These are phyloP conservation scores for Papiliotrema fonsecae DNA, from an alignment of 1,284 basidiomycete species.

Conservation along the genomic window DNA sequence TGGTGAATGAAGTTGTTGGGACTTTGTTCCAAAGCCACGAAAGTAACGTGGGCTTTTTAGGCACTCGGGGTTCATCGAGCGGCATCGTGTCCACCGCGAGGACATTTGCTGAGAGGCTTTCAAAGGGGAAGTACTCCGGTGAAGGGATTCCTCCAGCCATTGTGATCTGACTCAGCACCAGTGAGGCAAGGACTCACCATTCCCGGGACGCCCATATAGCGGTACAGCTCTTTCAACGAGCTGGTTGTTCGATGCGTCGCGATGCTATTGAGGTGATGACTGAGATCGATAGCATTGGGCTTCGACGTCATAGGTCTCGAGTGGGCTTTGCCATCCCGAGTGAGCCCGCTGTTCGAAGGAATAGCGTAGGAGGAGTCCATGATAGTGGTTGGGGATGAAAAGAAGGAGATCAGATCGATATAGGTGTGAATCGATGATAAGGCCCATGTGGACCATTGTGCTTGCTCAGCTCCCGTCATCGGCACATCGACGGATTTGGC, in stretches of 20 bases:
- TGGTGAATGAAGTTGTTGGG: constrained; percentile 53
- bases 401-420: neutral
- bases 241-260: constrained; percentile 55
- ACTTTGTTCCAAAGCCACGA: constrained; percentile 55
- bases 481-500: no score
- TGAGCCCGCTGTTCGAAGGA: constrained; percentile 5
- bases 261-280: constrained; percentile 58
- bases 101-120: constrained; percentile 43
- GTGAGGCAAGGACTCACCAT: constrained; percentile 17
- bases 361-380: constrained; percentile 36
- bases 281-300: constrained; percentile 54
- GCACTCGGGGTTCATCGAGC: constrained; percentile 54
- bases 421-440: no score
- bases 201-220: constrained; percentile 33
- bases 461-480: no score
- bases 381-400: neutral
- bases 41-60: constrained; percentile 50
- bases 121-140: constrained; percentile 49
- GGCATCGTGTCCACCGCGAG: constrained; percentile 37
- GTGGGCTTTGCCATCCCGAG: neutral
- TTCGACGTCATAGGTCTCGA: constrained; percentile 6
- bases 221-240: constrained; percentile 57
- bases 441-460: no score
- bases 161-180: constrained; percentile 17
- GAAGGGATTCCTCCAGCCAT: constrained; percentile 46